Base-by-base conservation (phyloP, 495 filamentous ascomycete species). In the Aspergillus homomorphus region DNA sequence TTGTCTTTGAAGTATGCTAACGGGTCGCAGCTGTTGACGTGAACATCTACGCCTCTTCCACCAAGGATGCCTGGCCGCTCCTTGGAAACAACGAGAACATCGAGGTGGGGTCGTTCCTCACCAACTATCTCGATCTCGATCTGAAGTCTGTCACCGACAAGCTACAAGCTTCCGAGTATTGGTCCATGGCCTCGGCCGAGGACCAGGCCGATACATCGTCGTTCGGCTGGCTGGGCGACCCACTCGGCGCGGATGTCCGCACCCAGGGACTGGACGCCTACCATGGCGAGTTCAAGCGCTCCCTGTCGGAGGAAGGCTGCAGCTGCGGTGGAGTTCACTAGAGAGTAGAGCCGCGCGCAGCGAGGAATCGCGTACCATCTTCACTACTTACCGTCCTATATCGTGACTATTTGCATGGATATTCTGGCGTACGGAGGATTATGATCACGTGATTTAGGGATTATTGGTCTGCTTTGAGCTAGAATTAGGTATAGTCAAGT, bases 31-130 rank as follows among this genome's bases (percentile, higher is more conserved):
- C 82, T 43, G 91, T 91, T 14, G 92, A 97, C 69, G 92, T 97
- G 51, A 96, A 97, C 69, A 89, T 96, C 62, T 97, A 96, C 69
- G 85, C 87, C 57, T 88, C 86, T 0, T 71, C 73, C 26, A 60
- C 73, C 8, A 71, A 73, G 60, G 66, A 75, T 52, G 77, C 75
- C 26, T 74, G 71, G 68, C 72, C 74, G 1, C 62, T 98, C 18
- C 66, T 80, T 1, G 94, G 94, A 4, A 97, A 97, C 69, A 86
- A 93, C 58, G 94, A 98, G 77, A 98, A 98, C 68, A 98, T 89
- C 4, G 90, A 98, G 14, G 79, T 98, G 4, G 94, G 94, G 15
- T 71, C 78, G 28, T 98, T 96, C 70, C 73, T 98, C 20, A 74
- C 82, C 18, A 77, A 84, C 12, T 98, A 93, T 65, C 81, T 98